Conservation (phyloP, 2,329 filamentous ascomycete species). For the Botryotinia globosa region DNA sequence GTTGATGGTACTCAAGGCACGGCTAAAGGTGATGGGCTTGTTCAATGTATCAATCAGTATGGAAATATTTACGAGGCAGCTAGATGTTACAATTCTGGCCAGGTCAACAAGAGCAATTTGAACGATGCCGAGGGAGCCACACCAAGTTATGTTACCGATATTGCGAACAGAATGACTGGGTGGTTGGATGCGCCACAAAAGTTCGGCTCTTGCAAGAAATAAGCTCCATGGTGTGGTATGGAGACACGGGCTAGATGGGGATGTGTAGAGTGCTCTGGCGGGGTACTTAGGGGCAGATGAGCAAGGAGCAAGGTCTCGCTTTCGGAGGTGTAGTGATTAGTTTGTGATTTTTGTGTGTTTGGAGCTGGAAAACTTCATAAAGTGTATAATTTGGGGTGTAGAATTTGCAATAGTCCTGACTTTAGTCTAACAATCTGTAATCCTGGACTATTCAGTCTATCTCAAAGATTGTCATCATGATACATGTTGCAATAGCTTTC, state of each 20-base stretch:
- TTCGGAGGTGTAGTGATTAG: neutral
- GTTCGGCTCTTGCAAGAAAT: neutral
- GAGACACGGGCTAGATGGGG: neutral
- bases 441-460: neutral
- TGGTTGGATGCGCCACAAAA: constrained; percentile 17
- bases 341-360: too few relatives aligned
- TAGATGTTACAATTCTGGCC: constrained; percentile 37
- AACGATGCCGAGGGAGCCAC: constrained; percentile 33
- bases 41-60: constrained; percentile 33
- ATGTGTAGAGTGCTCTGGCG: neutral
- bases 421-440: neutral
- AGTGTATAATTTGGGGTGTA: neutral
- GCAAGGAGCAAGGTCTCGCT: neutral
- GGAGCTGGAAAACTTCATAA: neutral
- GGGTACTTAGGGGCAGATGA: rapidly evolving
- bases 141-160: constrained; percentile 35
- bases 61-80: constrained; percentile 36
- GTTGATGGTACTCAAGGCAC: constrained; percentile 37
- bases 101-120: constrained; percentile 32
- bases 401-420: neutral
- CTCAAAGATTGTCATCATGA: too few relatives aligned
- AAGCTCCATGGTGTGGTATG: neutral
- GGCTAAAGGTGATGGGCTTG: constrained; percentile 29
- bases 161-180: constrained; percentile 33
- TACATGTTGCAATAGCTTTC: too few relatives aligned